Conservation (phyloP, 495 filamentous ascomycete genomes). For the Amphirosellinia nigrospora region DNA sequence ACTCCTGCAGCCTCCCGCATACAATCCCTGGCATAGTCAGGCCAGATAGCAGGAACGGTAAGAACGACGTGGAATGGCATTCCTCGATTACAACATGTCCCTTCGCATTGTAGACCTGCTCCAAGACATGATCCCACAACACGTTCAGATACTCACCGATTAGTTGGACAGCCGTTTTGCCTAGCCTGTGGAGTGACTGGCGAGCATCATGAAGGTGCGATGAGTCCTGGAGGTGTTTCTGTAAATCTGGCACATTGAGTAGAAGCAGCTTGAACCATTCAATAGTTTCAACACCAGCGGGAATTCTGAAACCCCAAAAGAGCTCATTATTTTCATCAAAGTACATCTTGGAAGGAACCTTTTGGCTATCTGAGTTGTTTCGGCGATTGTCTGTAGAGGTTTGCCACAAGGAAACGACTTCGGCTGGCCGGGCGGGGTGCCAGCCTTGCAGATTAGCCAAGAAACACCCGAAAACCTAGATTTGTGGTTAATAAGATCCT, state of each 20-base stretch:
- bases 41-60: slow-evolving; percentile 64
- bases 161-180: background rate
- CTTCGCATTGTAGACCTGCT: slow-evolving; percentile 1
- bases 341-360: slow-evolving; percentile 6
- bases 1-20: slow-evolving; percentile 52
- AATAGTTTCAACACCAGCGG: slow-evolving; percentile 45
- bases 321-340: slow-evolving; percentile 36
- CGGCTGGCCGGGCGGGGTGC: slow-evolving; percentile 28
- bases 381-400: slow-evolving; percentile 1
- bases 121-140: background rate
- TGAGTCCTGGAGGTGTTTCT: slow-evolving; percentile 34
- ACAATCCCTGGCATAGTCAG: slow-evolving; percentile 55
- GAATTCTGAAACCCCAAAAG: slow-evolving; percentile 60
- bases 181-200: background rate
- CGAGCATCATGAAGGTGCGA: slow-evolving; percentile 1
- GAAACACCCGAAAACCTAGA: slow-evolving; percentile 52
- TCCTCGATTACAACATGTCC: slow-evolving; percentile 46
- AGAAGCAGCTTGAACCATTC: slow-evolving; percentile 61
- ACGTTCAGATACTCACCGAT: slow-evolving; percentile 2
- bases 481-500: background rate
- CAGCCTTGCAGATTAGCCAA: slow-evolving; percentile 50
- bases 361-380: background rate
- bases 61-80: slow-evolving; percentile 54
- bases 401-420: slow-evolving; percentile 5
- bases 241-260: background rate